phyloP scores from a whole-genome alignment of 169 alveolate species.

The Cryptosporidium parvum region DNA sequence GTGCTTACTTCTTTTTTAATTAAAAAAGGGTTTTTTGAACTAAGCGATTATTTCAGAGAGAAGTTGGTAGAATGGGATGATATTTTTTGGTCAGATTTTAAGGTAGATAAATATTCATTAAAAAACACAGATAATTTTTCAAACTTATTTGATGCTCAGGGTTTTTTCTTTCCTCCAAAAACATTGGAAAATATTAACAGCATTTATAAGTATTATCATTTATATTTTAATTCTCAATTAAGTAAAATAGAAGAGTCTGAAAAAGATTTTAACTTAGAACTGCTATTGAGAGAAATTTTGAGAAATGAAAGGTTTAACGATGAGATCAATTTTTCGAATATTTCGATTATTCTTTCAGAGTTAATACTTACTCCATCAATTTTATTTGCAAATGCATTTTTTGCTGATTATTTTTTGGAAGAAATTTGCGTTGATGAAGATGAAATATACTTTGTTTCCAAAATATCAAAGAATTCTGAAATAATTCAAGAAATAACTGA shows the following conservation, averaged over 20 bases:
- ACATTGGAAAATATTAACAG: constrained; percentile 1
- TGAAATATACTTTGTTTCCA: not conserved
- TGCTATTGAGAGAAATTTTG: constrained; percentile 17
- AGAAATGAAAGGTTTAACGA: not conserved
- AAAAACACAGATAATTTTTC: not conserved
- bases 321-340: constrained; percentile 17
- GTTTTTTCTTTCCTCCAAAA: constrained; percentile 9
- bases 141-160: not conserved
- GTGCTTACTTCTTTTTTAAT: constrained; percentile 32
- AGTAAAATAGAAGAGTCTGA: not conserved
- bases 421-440: not conserved
- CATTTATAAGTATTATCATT: constrained; percentile 35
- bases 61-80: constrained; percentile 53
- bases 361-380: constrained; percentile 31
- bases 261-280: constrained; percentile 3
- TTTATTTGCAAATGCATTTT: constrained; percentile 43
- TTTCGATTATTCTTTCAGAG: constrained; percentile 34
- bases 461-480: constrained; percentile 30
- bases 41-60: constrained; percentile 10
- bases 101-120: not conserved
- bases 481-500: constrained; percentile 17
- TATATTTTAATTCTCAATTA: constrained; percentile 22
- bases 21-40: constrained; percentile 23
- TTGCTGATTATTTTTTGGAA: not conserved
- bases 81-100: constrained; percentile 26